A percentile compares a stretch with the other conserved stretches of the same genome.
Conservation (phyloP, 768 basidiomycete genomes). For the Agrocybe praecox region DNA sequence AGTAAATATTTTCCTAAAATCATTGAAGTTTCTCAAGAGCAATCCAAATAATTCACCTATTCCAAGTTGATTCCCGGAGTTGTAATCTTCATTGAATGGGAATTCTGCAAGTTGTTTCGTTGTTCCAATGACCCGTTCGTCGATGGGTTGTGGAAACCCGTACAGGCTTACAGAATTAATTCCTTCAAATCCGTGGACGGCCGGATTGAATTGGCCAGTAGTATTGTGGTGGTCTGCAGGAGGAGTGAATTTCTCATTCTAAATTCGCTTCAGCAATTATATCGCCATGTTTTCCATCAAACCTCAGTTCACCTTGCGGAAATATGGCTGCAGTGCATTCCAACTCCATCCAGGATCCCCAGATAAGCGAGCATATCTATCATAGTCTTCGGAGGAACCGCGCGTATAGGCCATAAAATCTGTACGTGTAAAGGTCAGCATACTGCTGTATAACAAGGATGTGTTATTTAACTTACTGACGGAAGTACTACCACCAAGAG, state of each 20-base stretch:
- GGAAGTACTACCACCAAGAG: slow-evolving; percentile 31
- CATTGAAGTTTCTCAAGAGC: no score
- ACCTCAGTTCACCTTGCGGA: slow-evolving; percentile 18
- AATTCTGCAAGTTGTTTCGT: slow-evolving; percentile 31
- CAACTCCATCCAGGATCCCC: slow-evolving; percentile 52
- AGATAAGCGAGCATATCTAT: slow-evolving; percentile 49
- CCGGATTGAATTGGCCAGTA: slow-evolving; percentile 30
- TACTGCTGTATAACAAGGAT: neutral
- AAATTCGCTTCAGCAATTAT: neutral
- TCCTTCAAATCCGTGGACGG: slow-evolving; percentile 15
- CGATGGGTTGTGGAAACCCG: slow-evolving; percentile 26
- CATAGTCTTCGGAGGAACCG: slow-evolving; percentile 48
- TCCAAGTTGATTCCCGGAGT: slow-evolving; percentile 30
- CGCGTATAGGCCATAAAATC: slow-evolving; percentile 28
- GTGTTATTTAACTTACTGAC: neutral
- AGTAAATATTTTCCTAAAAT: neutral
- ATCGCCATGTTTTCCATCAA: neutral
- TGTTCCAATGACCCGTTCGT: slow-evolving; percentile 32
- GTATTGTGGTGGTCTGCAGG: slow-evolving; percentile 30
- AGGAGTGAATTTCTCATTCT: slow-evolving; percentile 28
- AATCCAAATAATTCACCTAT: slow-evolving; percentile 25
- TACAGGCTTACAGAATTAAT: slow-evolving; percentile 26
- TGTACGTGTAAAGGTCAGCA: neutral
- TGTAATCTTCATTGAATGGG: slow-evolving; percentile 31
- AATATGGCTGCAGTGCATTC: slow-evolving; percentile 30